phyloP scores from a whole-genome alignment of 257 asterid species.

The Perilla frutescens region DNA sequence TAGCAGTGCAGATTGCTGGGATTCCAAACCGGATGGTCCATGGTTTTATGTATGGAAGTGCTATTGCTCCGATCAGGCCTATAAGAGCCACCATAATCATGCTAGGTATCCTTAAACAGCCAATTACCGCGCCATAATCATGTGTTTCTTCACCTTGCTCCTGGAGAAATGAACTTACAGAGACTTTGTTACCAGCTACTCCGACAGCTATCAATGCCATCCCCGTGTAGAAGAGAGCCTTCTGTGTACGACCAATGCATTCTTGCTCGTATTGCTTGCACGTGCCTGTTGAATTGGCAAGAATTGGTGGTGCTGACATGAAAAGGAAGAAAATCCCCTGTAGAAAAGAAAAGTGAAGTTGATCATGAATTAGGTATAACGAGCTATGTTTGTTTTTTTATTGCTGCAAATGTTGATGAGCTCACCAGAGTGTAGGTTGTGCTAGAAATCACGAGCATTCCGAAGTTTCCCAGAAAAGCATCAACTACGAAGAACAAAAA shows the following conservation, averaged over 20 bases:
- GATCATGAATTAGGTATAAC: no score
- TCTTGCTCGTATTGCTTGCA: slow-evolving; percentile 49
- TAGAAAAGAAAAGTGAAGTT: neutral
- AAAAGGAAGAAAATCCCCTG: slow-evolving; percentile 58
- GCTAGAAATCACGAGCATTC: slow-evolving; percentile 53
- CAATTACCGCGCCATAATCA: neutral
- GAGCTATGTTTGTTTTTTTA: no score
- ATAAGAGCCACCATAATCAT: slow-evolving; percentile 1
- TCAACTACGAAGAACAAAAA: slow-evolving; percentile 41
- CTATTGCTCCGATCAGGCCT: slow-evolving; percentile 41
- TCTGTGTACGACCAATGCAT: slow-evolving; percentile 56
- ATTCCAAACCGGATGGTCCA: slow-evolving; percentile 61
- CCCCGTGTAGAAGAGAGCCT: slow-evolving; percentile 50
- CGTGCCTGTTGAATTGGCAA: slow-evolving; percentile 41
- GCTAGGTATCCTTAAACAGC: neutral
- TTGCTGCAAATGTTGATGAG: neutral
- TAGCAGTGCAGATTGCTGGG: slow-evolving; percentile 49
- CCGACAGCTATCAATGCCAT: slow-evolving; percentile 54
- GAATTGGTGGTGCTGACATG: slow-evolving; percentile 60
- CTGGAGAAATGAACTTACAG: slow-evolving; percentile 31
- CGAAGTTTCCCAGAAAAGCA: slow-evolving; percentile 35
- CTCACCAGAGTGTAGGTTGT: slow-evolving; percentile 49
- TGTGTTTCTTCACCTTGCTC: slow-evolving; percentile 31
- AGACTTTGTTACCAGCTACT: slow-evolving; percentile 42
- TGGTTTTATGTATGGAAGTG: slow-evolving; percentile 56